These are phyloP conservation scores for Plasmodium knowlesi DNA, from an alignment of 169 alveolate genomes.

Conservation along the genomic window DNA sequence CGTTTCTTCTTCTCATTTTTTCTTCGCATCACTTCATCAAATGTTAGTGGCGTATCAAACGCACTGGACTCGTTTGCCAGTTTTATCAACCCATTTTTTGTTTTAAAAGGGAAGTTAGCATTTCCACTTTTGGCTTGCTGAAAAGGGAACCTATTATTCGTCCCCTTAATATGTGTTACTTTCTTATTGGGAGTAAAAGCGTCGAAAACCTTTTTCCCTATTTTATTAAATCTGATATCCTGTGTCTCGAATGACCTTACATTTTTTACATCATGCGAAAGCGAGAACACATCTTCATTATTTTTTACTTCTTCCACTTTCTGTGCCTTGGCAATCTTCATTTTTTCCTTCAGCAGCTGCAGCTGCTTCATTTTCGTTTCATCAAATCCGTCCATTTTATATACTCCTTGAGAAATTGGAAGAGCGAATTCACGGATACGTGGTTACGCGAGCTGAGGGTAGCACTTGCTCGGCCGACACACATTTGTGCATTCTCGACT, in stretches of 20 bases:
- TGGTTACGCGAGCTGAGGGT: neutral
- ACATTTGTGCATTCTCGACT: neutral
- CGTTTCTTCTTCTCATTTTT: constrained; percentile 67
- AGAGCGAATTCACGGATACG: neutral
- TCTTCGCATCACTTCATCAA: constrained; percentile 75
- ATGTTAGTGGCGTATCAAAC: constrained; percentile 73
- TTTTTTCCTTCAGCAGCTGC: constrained; percentile 70
- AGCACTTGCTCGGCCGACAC: neutral
- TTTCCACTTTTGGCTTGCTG: constrained; percentile 22
- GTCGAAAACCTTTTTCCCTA: constrained; percentile 59
- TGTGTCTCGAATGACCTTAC: constrained; percentile 48
- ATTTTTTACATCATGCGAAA: constrained; percentile 22
- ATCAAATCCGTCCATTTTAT: constrained; percentile 66
- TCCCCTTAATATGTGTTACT: neutral
- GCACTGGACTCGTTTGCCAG: constrained; percentile 13
- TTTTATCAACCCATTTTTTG: constrained; percentile 11
- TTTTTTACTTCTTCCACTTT: constrained; percentile 60
- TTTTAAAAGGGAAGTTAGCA: constrained; percentile 11
- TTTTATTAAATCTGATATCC: constrained; percentile 55
- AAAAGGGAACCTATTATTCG: constrained; percentile 23
- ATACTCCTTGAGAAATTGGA: neutral
- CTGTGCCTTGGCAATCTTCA: constrained; percentile 70
- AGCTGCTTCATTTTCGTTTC: constrained; percentile 72
- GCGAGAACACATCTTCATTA: constrained; percentile 13
- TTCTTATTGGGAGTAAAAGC: constrained; percentile 41